Conservation (phyloP, 108 stramenopile species). For the Conticribra weissflogii region DNA sequence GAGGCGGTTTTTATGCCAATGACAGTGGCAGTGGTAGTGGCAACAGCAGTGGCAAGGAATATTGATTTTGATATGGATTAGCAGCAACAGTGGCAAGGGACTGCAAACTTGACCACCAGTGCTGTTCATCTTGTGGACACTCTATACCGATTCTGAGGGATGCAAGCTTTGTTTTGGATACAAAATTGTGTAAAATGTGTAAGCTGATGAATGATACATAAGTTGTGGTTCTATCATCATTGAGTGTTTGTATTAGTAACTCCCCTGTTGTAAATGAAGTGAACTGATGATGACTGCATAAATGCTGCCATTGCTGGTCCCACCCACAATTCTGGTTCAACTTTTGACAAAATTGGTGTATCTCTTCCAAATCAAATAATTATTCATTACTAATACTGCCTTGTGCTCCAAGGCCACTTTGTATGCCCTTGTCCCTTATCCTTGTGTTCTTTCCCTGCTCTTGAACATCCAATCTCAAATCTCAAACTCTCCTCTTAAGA, state of each 20-base stretch:
- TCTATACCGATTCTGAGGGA: too few relatives aligned
- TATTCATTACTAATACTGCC: constrained; percentile 63
- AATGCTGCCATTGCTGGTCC: neutral
- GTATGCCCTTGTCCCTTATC: constrained; percentile 59
- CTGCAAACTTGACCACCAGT: too few relatives aligned
- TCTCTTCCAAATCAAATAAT: constrained; percentile 78
- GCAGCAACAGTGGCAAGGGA: too few relatives aligned
- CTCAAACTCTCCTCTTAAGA: constrained; percentile 36
- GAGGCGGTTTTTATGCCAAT: too few relatives aligned
- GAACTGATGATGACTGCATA: constrained; percentile 16
- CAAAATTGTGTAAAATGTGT: too few relatives aligned
- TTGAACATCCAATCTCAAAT: constrained; percentile 18
- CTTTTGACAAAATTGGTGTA: constrained; percentile 73
- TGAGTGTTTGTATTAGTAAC: constrained; percentile 79
- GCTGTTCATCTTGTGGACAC: too few relatives aligned
- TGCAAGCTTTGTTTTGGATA: too few relatives aligned
- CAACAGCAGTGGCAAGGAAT: too few relatives aligned
- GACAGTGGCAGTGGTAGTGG: too few relatives aligned
- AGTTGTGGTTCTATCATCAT: too few relatives aligned
- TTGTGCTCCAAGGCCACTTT: constrained; percentile 65
- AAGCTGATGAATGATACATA: too few relatives aligned
- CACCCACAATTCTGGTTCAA: constrained; percentile 35
- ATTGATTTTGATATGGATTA: too few relatives aligned
- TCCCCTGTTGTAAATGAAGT: constrained; percentile 73
- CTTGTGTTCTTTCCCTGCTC: constrained; percentile 45